Conservation (phyloP, 306 rosid species). For the Prunus mongolica region DNA sequence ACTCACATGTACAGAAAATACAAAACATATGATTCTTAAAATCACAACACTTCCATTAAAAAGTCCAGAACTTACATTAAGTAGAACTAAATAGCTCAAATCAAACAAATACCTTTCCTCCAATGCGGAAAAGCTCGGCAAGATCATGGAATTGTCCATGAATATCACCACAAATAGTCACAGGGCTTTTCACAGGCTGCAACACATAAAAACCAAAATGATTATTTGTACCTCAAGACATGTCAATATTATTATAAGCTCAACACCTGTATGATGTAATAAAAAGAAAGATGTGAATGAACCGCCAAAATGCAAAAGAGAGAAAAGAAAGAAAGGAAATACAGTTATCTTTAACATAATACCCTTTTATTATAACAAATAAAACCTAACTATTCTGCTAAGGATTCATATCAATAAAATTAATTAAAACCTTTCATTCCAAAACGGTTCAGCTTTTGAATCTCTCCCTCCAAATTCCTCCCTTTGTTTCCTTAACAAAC, state of each 20-base stretch:
- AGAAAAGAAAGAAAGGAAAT: neutral
- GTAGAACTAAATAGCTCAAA: slow-evolving; percentile 8
- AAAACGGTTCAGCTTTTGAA: too few species aligned
- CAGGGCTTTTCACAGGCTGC: slow-evolving; percentile 97
- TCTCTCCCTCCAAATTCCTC: too few species aligned
- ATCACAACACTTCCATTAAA: neutral
- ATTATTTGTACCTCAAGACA: slow-evolving; percentile 8
- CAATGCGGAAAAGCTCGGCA: slow-evolving; percentile 95
- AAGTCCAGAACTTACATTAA: neutral
- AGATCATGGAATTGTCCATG: slow-evolving; percentile 98
- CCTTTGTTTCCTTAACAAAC: too few species aligned
- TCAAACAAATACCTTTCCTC: slow-evolving; percentile 74
- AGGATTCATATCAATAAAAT: too few species aligned
- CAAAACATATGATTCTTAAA: neutral
- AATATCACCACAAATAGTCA: slow-evolving; percentile 95
- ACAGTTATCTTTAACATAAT: too few species aligned
- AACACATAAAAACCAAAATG: slow-evolving; percentile 24
- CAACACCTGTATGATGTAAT: neutral
- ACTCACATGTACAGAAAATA: neutral
- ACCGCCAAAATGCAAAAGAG: neutral
- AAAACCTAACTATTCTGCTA: too few species aligned
- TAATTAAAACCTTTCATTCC: too few species aligned
- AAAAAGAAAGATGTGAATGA: slow-evolving; percentile 2
- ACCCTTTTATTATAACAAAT: too few species aligned
- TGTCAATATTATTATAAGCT: slow-evolving; percentile 16